A percentile compares a stretch with the other conserved stretches of the same genome.
These are phyloP conservation scores for Paramecium biaurelia DNA, from an alignment of 73 alveolate genomes.

Conservation along the genomic window DNA sequence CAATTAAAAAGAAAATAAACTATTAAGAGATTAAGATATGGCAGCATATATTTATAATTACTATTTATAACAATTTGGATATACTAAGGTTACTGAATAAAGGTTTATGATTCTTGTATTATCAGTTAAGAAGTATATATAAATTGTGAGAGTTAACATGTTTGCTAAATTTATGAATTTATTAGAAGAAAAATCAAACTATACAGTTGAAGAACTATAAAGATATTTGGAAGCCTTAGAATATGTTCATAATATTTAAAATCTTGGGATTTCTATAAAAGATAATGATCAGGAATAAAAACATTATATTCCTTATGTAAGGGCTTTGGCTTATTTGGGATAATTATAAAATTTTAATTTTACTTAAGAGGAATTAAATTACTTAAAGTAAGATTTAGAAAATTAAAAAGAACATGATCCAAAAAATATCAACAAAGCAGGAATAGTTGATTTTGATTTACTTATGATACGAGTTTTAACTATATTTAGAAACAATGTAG, in stretches of 20 bases:
- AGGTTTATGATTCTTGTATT: constrained; percentile 45
- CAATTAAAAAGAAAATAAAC: constrained; percentile 30
- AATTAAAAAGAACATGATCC: constrained; percentile 46
- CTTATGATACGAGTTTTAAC: constrained; percentile 27
- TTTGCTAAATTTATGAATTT: constrained; percentile 52
- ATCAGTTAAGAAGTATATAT: background rate
- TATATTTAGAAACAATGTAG: constrained; percentile 32
- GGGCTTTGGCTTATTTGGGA: constrained; percentile 20
- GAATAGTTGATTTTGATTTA: constrained; percentile 55
- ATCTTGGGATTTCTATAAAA: constrained; percentile 5
- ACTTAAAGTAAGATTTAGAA: constrained; percentile 51
- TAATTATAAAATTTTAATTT: constrained; percentile 11
- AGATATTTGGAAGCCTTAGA: constrained; percentile 56
- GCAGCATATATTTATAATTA: constrained; percentile 39
- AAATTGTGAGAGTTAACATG: constrained; percentile 50
- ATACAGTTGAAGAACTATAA: constrained; percentile 39
- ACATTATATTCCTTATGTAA: constrained; percentile 38
- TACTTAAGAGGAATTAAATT: constrained; percentile 22
- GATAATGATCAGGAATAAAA: constrained; percentile 50
- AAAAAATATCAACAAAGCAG: constrained; percentile 36
- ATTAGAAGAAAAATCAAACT: constrained; percentile 43
- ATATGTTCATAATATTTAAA: background rate
- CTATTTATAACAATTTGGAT: constrained; percentile 47
- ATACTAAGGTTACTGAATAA: constrained; percentile 50
- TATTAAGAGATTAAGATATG: constrained; percentile 43